These are phyloP conservation scores for Kuraishia piskuri DNA, from an alignment of 805 yeast genomes.

Conservation along the genomic window DNA sequence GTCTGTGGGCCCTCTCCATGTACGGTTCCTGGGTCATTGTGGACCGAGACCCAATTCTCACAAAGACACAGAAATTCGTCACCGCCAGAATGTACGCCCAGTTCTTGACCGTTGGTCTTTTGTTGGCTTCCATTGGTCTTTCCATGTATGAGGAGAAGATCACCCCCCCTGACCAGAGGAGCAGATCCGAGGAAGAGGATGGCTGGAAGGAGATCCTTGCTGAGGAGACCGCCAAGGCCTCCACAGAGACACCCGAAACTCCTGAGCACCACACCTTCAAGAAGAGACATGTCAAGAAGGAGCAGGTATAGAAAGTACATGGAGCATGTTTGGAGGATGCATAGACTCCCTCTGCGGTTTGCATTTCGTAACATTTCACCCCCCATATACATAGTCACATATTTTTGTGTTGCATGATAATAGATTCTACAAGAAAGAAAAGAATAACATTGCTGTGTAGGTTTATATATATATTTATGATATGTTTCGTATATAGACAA, in stretches of 20 bases:
- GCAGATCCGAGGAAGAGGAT: conserved; percentile 21
- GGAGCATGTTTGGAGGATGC: too few relatives aligned
- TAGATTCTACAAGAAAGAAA: too few relatives aligned
- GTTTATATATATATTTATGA: neutral
- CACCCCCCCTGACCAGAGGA: conserved; percentile 25
- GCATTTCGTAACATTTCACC: too few relatives aligned
- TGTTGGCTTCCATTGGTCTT: conserved; percentile 61
- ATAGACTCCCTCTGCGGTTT: too few relatives aligned
- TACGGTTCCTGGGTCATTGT: conserved; percentile 73
- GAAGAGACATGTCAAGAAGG: neutral
- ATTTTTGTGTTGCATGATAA: too few relatives aligned
- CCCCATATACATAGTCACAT: too few relatives aligned
- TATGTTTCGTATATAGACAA: neutral
- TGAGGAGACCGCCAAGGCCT: conserved; percentile 1
- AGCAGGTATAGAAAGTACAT: too few relatives aligned
- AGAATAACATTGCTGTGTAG: too few relatives aligned
- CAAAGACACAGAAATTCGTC: conserved; percentile 70
- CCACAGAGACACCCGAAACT: neutral
- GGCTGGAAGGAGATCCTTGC: conserved; percentile 37
- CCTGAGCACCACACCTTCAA: neutral
- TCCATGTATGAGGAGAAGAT: conserved; percentile 56
- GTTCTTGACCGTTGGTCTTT: conserved; percentile 62
- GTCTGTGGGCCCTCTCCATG: conserved; percentile 74
- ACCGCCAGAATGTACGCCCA: conserved; percentile 92
- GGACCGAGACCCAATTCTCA: conserved; percentile 66